Base-by-base conservation (phyloP, 192 early-diverging fungal species). In the Cladochytrium replicatum region DNA sequence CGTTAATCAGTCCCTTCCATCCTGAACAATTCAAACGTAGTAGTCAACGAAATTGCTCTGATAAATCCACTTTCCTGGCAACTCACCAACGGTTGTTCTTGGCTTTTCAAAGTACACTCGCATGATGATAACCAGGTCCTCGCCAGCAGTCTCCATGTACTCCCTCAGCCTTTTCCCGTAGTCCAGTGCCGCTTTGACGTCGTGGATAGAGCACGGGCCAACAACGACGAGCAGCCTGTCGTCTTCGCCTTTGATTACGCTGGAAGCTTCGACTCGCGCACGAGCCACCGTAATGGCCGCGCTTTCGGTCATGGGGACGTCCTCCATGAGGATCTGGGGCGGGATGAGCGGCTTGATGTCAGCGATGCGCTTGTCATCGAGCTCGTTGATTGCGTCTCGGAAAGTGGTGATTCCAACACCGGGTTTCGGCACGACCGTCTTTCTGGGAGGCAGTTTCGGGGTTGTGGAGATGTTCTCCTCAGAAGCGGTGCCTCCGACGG, bases 51-150 rank as follows among this genome's bases (percentile, higher is more conserved):
- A 43, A 43, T 39, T 21, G 46, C 82, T 68, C 46, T 77, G 65
- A 48, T 83, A 80, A 1, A n/a, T n/a, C n/a, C n/a, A n/a, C n/a
- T n/a, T n/a, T n/a, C n/a, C n/a, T 44, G n/a, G 11, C 4, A 85
- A 86, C 86, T 84, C 85, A 13, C 86, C 89, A 27, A 88, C 86
- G n/a, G 87, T 89, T 4, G 91, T 93, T 45, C 93, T 72, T 25
- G 93, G 93, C 69, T 97, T 97, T 58, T 97, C 93, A 84, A 97
- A 94, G 79, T 97, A 97, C 45, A 82, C 79, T 25, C 93, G 82
- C 93, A 97, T 97, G 40, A 97, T 64, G 54, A 97, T 86, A 25
- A 86, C 51, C 34, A 97, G 57, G 15, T 88, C 39, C 32, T 63
- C 54, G 22, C 60, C 19, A 29, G 60, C 19, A 24, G 59, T 40